A percentile compares a stretch with the other conserved stretches of the same genome.
These are phyloP conservation scores for Linderina pennispora DNA, from an alignment of 192 early-diverging fungal species.

Conservation along the genomic window DNA sequence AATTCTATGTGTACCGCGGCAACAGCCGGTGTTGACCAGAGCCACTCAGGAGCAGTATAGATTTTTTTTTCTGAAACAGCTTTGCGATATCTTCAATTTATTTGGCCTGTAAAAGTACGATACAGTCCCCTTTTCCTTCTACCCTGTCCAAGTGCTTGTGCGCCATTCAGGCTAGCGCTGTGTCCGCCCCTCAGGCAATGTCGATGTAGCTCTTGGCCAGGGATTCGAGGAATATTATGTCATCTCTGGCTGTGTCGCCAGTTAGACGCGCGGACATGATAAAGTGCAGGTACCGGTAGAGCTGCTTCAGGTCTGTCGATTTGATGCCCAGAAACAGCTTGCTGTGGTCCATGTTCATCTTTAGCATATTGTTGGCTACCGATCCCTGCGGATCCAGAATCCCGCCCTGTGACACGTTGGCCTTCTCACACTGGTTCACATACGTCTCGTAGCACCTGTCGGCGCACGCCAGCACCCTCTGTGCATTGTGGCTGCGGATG, in stretches of 20 bases:
- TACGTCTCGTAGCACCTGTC: constrained; percentile 9
- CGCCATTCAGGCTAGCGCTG: no score
- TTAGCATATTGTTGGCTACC: constrained; percentile 15
- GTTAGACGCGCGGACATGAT: constrained; percentile 1
- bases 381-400: constrained; percentile 2
- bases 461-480: constrained; percentile 8
- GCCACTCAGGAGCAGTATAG: no score
- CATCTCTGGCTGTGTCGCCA: no score
- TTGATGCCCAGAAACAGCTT: constrained; percentile 20
- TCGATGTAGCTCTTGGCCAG: no score
- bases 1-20: constrained; percentile 54
- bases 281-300: constrained; percentile 19
- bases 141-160: no score
- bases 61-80: no score
- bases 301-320: constrained; percentile 15
- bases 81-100: no score
- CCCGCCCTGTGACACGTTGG: no score
- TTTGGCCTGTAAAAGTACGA: no score
- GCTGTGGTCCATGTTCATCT: constrained; percentile 1
- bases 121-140: no score
- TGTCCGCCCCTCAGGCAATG: no score
- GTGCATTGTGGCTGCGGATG: background rate
- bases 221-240: no score
- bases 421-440: constrained; percentile 2
- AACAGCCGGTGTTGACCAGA: background rate